phyloP scores from a whole-genome alignment of 805 yeast genomes.

The Wickerhamiella dianesei region DNA sequence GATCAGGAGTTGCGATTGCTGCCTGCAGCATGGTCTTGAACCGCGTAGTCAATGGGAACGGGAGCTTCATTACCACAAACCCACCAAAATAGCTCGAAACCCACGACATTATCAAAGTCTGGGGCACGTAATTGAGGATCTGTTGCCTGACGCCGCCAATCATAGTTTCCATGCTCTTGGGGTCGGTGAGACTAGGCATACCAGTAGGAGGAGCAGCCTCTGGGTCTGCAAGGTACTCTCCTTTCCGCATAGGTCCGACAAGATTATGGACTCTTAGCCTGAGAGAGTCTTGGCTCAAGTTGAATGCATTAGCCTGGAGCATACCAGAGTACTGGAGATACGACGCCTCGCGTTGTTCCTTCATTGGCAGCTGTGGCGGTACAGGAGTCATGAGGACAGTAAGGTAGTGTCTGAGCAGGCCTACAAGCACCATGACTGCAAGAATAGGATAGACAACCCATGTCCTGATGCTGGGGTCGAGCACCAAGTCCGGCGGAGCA shows the following conservation, averaged over 20 bases:
- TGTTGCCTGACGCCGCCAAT: slow-evolving; percentile 69
- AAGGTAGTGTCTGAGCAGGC: slow-evolving; percentile 58
- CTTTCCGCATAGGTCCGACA: slow-evolving; percentile 36
- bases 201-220: slow-evolving; percentile 36
- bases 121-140: slow-evolving; percentile 75
- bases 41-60: slow-evolving; percentile 79
- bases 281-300: slow-evolving; percentile 43
- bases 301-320: slow-evolving; percentile 41
- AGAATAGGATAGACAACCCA: slow-evolving; percentile 92
- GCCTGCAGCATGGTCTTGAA: slow-evolving; percentile 87
- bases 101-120: slow-evolving; percentile 92
- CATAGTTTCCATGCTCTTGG: slow-evolving; percentile 57
- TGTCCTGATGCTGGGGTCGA: slow-evolving; percentile 70
- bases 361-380: slow-evolving; percentile 40
- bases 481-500: slow-evolving; percentile 32
- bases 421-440: slow-evolving; percentile 77
- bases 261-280: slow-evolving; percentile 37
- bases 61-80: slow-evolving; percentile 72
- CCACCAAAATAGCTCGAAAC: slow-evolving; percentile 88
- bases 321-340: slow-evolving; percentile 44
- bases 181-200: slow-evolving; percentile 38
- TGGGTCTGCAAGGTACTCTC: slow-evolving; percentile 43
- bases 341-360: slow-evolving; percentile 40
- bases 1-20: slow-evolving; percentile 70
- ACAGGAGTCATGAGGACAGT: slow-evolving; percentile 47